These are phyloP conservation scores for Ogataea glucozyma DNA, from an alignment of 805 yeast species.

Conservation along the genomic window DNA sequence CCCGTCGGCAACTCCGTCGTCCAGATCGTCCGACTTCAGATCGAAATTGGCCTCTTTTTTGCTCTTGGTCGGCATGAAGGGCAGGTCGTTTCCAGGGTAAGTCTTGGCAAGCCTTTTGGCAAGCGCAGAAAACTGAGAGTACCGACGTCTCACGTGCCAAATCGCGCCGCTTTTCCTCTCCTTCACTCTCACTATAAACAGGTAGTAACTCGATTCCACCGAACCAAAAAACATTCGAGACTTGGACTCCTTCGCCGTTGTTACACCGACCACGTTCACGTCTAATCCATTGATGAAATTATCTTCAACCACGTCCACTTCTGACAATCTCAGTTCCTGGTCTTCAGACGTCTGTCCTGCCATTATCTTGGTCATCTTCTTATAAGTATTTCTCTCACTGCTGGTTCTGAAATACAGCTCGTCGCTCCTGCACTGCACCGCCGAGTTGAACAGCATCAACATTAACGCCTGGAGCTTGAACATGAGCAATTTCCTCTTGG, in stretches of 20 bases:
- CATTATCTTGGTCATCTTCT: slow-evolving; percentile 38
- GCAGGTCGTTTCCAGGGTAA: slow-evolving; percentile 70
- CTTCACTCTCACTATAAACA: slow-evolving; percentile 51
- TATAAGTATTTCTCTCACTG: slow-evolving; percentile 39
- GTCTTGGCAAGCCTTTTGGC: slow-evolving; percentile 50
- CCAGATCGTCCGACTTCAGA: slow-evolving; percentile 15
- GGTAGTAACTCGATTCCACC: slow-evolving; percentile 32
- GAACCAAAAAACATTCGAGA: slow-evolving; percentile 25
- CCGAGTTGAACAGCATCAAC: slow-evolving; percentile 71
- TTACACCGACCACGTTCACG: slow-evolving; percentile 70
- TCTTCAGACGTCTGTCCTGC: slow-evolving; percentile 18
- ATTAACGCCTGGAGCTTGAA: slow-evolving; percentile 62
- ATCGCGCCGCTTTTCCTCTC: slow-evolving; percentile 35
- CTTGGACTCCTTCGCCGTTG: slow-evolving; percentile 34
- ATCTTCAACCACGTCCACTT: slow-evolving; percentile 40
- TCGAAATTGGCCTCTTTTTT: slow-evolving; percentile 26
- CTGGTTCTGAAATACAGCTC: slow-evolving; percentile 45
- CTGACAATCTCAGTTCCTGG: slow-evolving; percentile 32
- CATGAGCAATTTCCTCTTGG: slow-evolving; percentile 66
- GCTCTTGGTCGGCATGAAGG: slow-evolving; percentile 35
- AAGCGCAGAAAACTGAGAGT: slow-evolving; percentile 64
- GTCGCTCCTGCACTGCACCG: slow-evolving; percentile 64
- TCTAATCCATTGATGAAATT: slow-evolving; percentile 56
- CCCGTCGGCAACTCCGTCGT: background rate
- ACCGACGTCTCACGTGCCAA: slow-evolving; percentile 60